Evolutionary conservation across 1,284 basidiomycete genomes (phyloP), one percentile per base, ranked within the genome.

Genomic region (Boletellus deceptivus): DNA sequence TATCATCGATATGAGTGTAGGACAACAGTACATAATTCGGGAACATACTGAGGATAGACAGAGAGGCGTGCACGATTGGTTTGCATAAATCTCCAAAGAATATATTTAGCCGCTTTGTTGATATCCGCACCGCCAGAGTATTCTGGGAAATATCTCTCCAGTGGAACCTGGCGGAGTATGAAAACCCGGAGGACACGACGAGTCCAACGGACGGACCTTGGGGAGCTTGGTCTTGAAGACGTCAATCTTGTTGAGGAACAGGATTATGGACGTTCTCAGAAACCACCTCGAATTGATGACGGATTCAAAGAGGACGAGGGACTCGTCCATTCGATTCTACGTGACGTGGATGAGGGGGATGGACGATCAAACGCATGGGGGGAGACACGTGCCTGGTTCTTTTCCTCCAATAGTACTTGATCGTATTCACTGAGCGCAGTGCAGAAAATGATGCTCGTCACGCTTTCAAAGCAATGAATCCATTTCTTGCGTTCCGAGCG

Each of bases 211-310:
- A 56, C 62, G 6, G 33, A 83, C 84, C 76, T 93, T 94, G 4
- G 91, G 89, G 25, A 98, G 75, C 70, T 98, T 98, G 60, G 78
- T 81, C 77, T 94, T 95, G 79, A 98, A 98, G 3, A 97, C 86
- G 62, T 97, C 94, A 49, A 95, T 95, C 78, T 97, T 97, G 74
- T 96, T 98, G 49, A 97, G 69, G 76, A 96, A 95, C 16, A 98
- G 70, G 59, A 98, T 96, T 53, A 98, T 91, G 0, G 90, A 93
- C 14, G 93, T 95, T 44, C 92, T 80, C 25, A 93, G 72, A 77
- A 99, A 99, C 96, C 96, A 98, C 43, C 93, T 76, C n/a, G 93
- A 93, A 73, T 98, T 98, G 76, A 98, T 94, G 34, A 99, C 91
- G 2, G 86, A 89, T 70, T 98, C 94, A 62, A 99, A 99, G 10